Conservation (phyloP, 75 land plant genomes). For the Larix kaempferi region DNA sequence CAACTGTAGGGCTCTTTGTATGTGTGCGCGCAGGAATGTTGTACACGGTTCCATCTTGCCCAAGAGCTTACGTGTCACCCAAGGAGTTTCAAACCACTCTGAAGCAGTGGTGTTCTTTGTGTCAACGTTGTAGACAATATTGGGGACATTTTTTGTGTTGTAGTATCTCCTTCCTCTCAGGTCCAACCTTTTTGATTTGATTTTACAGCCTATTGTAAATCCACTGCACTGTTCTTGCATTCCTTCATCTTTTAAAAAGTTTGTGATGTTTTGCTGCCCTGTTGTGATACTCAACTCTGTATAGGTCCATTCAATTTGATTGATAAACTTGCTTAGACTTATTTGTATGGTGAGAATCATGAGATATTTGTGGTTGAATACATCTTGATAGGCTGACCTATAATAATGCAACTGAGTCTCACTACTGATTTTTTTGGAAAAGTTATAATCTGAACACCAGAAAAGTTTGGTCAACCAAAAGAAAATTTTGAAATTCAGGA, state of each 20-base stretch:
- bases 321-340: neutral
- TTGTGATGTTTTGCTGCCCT: neutral
- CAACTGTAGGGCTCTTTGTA: neutral
- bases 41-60: neutral
- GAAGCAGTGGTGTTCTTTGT: neutral
- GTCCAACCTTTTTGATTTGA: neutral
- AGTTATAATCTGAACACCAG: too few relatives aligned
- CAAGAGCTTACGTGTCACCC: neutral
- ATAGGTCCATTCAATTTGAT: neutral
- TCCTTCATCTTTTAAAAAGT: too few relatives aligned
- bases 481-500: neutral
- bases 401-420: too few relatives aligned
- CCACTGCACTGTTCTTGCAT: neutral
- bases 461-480: neutral
- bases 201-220: neutral
- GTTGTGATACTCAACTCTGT: neutral
- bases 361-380: neutral
- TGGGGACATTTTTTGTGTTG: neutral
- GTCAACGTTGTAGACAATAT: neutral
- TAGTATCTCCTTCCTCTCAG: neutral
- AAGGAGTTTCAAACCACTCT: neutral
- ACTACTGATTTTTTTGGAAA: too few relatives aligned
- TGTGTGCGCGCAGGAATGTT: neutral
- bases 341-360: neutral
- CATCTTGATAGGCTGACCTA: neutral